Evolutionary conservation across 805 yeast genomes (phyloP), one percentile per base, ranked within the genome.

Genomic region (Candida ficus): DNA sequence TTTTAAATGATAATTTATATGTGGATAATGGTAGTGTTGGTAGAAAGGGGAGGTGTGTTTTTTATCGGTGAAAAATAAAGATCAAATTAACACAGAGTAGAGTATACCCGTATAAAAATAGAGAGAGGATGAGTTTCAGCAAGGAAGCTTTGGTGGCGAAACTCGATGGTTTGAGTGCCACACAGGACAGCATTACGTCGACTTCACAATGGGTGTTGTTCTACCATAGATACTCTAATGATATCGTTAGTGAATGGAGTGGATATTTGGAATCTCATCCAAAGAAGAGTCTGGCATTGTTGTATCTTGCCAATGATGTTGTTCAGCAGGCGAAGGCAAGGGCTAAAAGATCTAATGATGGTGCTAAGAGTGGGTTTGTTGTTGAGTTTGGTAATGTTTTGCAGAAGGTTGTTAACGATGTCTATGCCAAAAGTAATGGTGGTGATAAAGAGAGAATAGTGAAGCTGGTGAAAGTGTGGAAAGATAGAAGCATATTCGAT

Each of bases 301-400:
- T 87, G 19, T 87, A 87, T 53, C 64, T 87, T 12, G 81, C 83
- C 38, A 87, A 87, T 58, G 96, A 87, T 49, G 80, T 87, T 18
- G 82, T 86, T 1, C 96, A 87, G 60, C 83, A 83, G 56, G 77
- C 89, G 4, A 70, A 80, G 43, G 78, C 81, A 26, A 76, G 36
- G 16, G 28, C 28, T 7, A 33, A 17, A 12, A 20, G n/a, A n/a
- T n/a, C 28, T 4, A 23, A 25, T 16, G 29, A 16, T 4, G 28
- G 5, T 5, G 11, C 4, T 9, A 17, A 12, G 17, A 28, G 78
- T 4, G 85, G 77, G 35, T 80, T 82, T 48, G 60, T 81, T 4
- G 63, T 60, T 8, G 80, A 77, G 3, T 87, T 84, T 60, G 69
- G 76, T 11, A 54, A 58, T 1, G 72, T 71, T 4, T 54, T 80